Conservation (phyloP, 176 grass and related monocot genomes). For the Oryza meyeriana region DNA sequence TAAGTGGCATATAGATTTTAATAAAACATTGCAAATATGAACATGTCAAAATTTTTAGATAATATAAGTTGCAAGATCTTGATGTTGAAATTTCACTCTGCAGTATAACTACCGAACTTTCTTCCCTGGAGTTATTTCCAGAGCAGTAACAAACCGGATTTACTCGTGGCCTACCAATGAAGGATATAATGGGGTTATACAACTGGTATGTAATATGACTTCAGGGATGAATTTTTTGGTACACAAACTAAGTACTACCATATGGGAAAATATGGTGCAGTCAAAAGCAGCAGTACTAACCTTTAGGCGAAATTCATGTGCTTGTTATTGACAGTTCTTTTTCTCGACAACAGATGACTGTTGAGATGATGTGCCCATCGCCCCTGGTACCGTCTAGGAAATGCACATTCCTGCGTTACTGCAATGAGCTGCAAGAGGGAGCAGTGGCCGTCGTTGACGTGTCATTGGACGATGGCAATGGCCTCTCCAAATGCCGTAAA, state of each 20-base stretch:
- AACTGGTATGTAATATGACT: conserved; percentile 43
- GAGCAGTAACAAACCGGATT: conserved; percentile 21
- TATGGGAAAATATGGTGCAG: background rate
- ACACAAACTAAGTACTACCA: background rate
- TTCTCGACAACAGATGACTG: conserved; percentile 41
- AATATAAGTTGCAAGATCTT: background rate
- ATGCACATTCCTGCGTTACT: conserved; percentile 55
- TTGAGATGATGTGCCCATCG: conserved; percentile 40
- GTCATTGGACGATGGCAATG: conserved; percentile 31
- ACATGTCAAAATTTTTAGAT: background rate
- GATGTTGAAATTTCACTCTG: conserved; percentile 14
- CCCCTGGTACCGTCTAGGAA: conserved; percentile 53
- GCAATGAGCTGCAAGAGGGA: conserved; percentile 35
- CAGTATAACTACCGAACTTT: conserved; percentile 46
- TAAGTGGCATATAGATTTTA: conserved; percentile 22
- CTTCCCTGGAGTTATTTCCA: conserved; percentile 42
- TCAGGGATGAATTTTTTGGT: background rate
- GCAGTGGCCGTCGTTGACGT: conserved; percentile 46
- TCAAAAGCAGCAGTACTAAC: background rate
- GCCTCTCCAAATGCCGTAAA: conserved; percentile 36
- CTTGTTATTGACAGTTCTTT: background rate
- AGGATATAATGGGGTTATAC: conserved; percentile 44
- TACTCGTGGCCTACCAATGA: conserved; percentile 13
- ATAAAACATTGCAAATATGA: background rate
- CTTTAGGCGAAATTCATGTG: background rate